Evolutionary conservation across 164 flowering plant genomes (phyloP), one percentile per base, ranked within the genome.

Genomic region (Vitis riparia): DNA sequence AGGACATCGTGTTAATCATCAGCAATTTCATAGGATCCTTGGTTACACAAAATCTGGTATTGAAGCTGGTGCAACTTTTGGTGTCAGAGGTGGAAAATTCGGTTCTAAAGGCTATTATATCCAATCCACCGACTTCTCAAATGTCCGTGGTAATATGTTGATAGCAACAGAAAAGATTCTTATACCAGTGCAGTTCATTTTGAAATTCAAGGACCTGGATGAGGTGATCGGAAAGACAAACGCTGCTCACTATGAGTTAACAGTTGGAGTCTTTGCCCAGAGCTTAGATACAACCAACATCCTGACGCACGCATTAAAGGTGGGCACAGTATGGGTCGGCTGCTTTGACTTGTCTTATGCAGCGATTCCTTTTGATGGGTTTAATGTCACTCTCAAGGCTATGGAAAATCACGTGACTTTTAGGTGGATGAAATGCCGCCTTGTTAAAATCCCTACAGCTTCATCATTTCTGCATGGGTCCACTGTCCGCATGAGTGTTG

Each of bases 141-240:
- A 87, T 62, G 93, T 88, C 19, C 59, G 86, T 91, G 93, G 87
- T 67, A 86, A 85, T 67, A 87, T 87, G 91, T 29, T 76, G 77
- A 88, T 88, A 16, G 93, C 93, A 27, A 73, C 73, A 59, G 93
- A 88, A 0, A 91, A 88, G 83, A 87, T 88, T 30, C 87, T 88
- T 57, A 91, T 91, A 51, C 92, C 92, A 13, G 93, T 88, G 10
- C 93, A 88, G 73, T 59, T 87, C 50, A 84, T 88, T 64, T 70
- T 88, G 71, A 88, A 88, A 67, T 87, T 73, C 82, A 84, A 84
- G 92, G 83, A 82, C 53, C 73, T 85, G 14, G 76, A 73, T 17
- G 90, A 88, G 14, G 89, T 85, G 62, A 71, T 87, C 14, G 49
- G 59, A 49, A 82, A 89, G 59, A 79, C 88, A 27, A 87, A 87